These are phyloP conservation scores for Lolium multiflorum DNA, from an alignment of 176 grass and related monocot genomes.

Conservation along the genomic window DNA sequence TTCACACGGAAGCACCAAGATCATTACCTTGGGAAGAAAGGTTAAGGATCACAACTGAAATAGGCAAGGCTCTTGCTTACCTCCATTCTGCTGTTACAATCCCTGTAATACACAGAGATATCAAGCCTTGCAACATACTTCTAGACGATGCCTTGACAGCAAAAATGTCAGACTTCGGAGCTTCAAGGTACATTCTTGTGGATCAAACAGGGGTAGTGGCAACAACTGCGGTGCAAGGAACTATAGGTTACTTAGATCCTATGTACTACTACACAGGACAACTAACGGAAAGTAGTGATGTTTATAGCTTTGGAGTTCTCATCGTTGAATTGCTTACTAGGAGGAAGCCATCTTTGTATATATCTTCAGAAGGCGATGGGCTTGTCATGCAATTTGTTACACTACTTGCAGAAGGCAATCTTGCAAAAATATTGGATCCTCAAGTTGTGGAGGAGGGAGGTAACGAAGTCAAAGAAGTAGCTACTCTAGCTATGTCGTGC, in stretches of 20 bases:
- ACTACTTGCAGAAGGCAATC: too few relatives aligned
- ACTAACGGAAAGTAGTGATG: too few relatives aligned
- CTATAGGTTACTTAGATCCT: background rate
- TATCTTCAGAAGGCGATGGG: too few relatives aligned
- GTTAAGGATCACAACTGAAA: background rate
- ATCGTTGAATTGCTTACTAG: too few relatives aligned
- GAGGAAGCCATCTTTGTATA: too few relatives aligned
- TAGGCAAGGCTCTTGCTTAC: background rate
- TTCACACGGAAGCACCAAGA: background rate
- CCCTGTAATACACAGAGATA: background rate
- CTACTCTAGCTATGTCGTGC: too few relatives aligned
- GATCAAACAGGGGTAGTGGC: background rate
- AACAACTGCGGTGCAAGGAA: background rate
- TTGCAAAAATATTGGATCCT: too few relatives aligned
- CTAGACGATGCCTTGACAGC: background rate
- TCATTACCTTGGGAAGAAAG: background rate
- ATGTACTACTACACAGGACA: background rate
- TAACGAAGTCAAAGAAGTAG: too few relatives aligned
- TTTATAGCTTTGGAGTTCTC: too few relatives aligned
- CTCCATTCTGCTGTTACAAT: background rate
- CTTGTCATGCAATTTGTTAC: too few relatives aligned
- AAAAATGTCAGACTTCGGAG: background rate
- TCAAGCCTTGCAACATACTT: background rate
- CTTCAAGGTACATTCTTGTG: background rate
- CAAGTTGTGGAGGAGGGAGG: too few relatives aligned